Base-by-base conservation (phyloP, 345 rosid genomes). In the Cardamine chenopodiifolia region DNA sequence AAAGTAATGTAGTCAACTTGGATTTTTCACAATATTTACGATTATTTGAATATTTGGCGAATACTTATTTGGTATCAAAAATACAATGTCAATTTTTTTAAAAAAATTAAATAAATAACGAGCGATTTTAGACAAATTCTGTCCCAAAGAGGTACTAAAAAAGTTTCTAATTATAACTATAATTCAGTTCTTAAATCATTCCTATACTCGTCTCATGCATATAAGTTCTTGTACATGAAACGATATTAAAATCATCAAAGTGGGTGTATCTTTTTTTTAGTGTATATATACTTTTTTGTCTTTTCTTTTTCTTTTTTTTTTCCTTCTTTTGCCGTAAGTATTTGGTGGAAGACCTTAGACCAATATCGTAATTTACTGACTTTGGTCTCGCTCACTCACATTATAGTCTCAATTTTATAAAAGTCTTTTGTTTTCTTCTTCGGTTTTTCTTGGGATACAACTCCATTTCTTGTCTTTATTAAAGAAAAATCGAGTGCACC, bases 321-420 rank as follows among this genome's bases (percentile, higher is more conserved):
- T 32, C 4, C 23, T 35, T 23, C 45, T 70, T 22, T 55, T 19
- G 44, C 80, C 44, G 71, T 2, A 55, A 56, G 22, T 56, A 25
- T 45, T 34, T 47, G 72, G 80, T 71, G 80, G 76, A 57, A 77
- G 72, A 22, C 35, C 14, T 40, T 25, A 22, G 67, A 66, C 77
- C 61, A 34, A 39, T 17, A 59, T 31, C 81, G 73, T 78, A 71
- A 50, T 63, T 58, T 78, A 72, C 77, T 70, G 76, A 63, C 71
- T 77, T 66, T 66, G 73, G 77, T 78, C 81, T 78, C 73, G 15
- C 69, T 65, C 63, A 58, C 81, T 77, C 66, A 70, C 54, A 70
- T 65, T 62, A 55, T 47, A 76, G 71, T 70, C 71, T 55, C 49
- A 54, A 13, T 15, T 54, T 44, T 53, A 32, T 10, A 22, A 26